Evolutionary conservation across 2,329 filamentous ascomycete species (phyloP).

Genomic region (Fusarium anguioides): DNA sequence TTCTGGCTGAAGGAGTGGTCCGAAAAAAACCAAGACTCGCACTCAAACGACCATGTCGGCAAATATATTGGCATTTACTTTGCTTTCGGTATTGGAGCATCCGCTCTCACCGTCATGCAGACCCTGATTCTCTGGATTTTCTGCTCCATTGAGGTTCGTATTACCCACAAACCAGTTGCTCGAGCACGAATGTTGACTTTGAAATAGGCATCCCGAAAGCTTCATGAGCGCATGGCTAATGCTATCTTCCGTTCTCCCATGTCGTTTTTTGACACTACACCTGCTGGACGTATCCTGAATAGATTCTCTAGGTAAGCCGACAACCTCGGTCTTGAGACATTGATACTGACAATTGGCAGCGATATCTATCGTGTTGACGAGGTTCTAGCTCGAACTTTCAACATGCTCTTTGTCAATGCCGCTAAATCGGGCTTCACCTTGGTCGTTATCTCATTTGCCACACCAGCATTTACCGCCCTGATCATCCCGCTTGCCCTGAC

Average conservation of each 20-base stretch:
- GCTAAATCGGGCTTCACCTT: conserved; percentile 85
- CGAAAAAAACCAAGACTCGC: conserved; percentile 76
- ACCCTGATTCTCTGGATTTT: conserved; percentile 99
- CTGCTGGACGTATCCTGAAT: conserved; percentile 95
- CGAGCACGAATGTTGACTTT: conserved; percentile 13
- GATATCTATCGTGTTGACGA: conserved; percentile 89
- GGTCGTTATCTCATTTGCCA: conserved; percentile 82
- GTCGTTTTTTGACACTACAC: conserved; percentile 98
- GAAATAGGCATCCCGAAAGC: conserved; percentile 85
- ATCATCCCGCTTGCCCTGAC: conserved; percentile 83
- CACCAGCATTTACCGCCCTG: conserved; percentile 81
- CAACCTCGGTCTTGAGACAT: not conserved
- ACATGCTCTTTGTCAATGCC: conserved; percentile 89
- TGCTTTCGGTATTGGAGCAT: conserved; percentile 88
- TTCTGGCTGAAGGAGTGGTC: conserved; percentile 97
- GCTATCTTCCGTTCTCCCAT: conserved; percentile 98
- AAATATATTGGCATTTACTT: conserved; percentile 97
- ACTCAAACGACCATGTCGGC: conserved; percentile 79
- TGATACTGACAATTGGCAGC: conserved; percentile 54
- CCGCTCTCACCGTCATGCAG: conserved; percentile 86
- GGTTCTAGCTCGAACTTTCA: conserved; percentile 94
- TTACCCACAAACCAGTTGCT: not conserved
- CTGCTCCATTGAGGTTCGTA: conserved; percentile 90
- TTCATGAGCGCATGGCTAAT: conserved; percentile 97
- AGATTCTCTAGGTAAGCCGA: conserved; percentile 84